Base-by-base conservation (phyloP, 805 yeast genomes). In the Ogataea paradorogensis region DNA sequence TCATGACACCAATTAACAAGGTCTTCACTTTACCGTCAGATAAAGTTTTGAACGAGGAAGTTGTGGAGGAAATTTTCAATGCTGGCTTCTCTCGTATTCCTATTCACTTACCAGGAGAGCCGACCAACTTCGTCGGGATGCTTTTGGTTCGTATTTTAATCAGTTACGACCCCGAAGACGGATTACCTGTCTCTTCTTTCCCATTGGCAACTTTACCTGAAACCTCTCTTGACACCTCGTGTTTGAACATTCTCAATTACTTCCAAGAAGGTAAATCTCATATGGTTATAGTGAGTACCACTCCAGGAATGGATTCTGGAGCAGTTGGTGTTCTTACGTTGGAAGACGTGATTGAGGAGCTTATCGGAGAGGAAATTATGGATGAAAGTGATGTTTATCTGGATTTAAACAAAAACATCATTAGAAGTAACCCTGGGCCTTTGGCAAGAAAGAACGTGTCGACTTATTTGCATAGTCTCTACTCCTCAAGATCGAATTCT, bases 221-320 rank as follows among this genome's bases (percentile, higher is more conserved):
- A 65, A 91, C 99, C 0, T 79, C 84, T 2, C 83, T 87, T 15
- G 89, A 84, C 37, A 90, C 98, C 4, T 88, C 96, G 5, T 91
- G 98, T 62, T 71, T 91, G 58, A 91, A 93, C 63, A 90, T 91
- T 50, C 73, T 91, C 56, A 91, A 91, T 63, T 91, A 91, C 65
- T 91, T 93, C 73, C 99, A 91, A 63, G 97, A 91, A 62, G 99
- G 99, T 46, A 90, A 89, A 63, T 83, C 95, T 1, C 99, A 91
- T 64, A 91, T 91, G 99, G 91, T 93, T 54, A 81, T 90, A 26
- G 96, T 91, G 7, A 80, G 91, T 48, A 82, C 80, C 42, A 71
- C 71, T 31, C 98, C 98, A 0, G 99, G 99, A 30, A 77, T 73
- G 51, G 70, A 72, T 27, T 56, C 63, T 15, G 97, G 97, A 15